A percentile compares a stretch with the other conserved stretches of the same genome.
Conservation (phyloP, 345 rosid genomes). For the Melaleuca quinquenervia region DNA sequence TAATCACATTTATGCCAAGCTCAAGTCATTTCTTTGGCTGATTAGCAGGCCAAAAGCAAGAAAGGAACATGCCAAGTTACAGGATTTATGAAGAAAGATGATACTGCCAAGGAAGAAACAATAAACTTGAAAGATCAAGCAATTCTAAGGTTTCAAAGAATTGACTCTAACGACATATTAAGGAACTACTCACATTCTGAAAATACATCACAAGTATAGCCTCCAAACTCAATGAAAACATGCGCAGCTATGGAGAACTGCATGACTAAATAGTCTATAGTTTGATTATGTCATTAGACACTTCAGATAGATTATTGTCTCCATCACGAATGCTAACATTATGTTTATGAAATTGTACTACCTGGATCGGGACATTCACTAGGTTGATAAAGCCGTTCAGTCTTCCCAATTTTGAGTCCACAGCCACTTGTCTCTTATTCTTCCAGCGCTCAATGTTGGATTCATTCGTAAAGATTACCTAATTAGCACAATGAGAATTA, state of each 20-base stretch:
- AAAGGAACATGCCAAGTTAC: not conserved
- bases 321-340: not conserved
- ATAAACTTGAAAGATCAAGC: not conserved
- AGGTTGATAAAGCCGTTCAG: constrained; percentile 59
- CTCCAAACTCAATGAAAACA: not conserved
- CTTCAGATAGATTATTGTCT: not conserved
- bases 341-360: not conserved
- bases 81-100: not conserved
- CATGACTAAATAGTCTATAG: not conserved
- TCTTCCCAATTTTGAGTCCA: constrained; percentile 86
- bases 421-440: constrained; percentile 85
- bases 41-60: not conserved
- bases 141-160: not conserved
- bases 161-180: not conserved
- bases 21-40: not conserved
- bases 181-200: not conserved
- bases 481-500: not conserved
- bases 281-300: not conserved
- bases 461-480: constrained; percentile 96
- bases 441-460: constrained; percentile 98
- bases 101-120: not conserved
- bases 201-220: not conserved
- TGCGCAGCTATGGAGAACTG: not conserved
- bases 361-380: constrained; percentile 91
- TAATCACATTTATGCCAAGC: not conserved